Evolutionary conservation across 805 yeast genomes (phyloP), one percentile per base, ranked within the genome.

Genomic region (Saturnispora hagleri): DNA sequence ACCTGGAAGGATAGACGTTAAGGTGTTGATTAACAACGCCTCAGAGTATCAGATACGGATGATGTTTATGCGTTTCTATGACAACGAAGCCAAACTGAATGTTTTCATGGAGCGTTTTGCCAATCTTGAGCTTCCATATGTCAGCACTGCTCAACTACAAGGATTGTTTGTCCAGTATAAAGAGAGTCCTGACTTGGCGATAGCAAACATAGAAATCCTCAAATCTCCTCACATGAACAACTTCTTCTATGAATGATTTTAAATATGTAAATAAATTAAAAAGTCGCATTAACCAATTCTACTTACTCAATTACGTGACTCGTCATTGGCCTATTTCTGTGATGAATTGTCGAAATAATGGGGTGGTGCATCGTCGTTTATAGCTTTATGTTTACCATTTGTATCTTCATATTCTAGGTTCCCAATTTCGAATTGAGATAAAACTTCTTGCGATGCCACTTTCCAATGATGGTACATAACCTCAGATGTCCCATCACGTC

Each of bases 131-230:
- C 66, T 78, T 55, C 77, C 79, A 1, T 64, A 67, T 51, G 80
- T 91, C 35, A 85, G 95, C 60, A 89, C 98, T 0, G 99, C 99
- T 0, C 96, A 89, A 63, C 73, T 93, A 53, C 99, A 93, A 66
- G 99, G 99, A 0, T 73, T 93, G 48, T 93, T 93, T 72, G 97
- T 93, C 2, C 87, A 87, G 70, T 87, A 88, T 69, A 93, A 93
- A 67, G 78, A 84, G 53, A 83, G 82, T 53, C 96, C 98, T 0
- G 74, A 76, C 34, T 77, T 77, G 5, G 96, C 98, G 0, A 68
- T 90, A 27, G 70, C 69, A 13, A 85, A 83, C 82, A 76, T 86
- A 15, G 75, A 68, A 38, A 67, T 75, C 2, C 66, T 79, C 55
- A 67, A 64, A 48, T 55, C 61, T n/a, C 70, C 71, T 10, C 64